These are phyloP conservation scores for Skeletonema marinoi DNA, from an alignment of 108 stramenopile species.

Conservation along the genomic window DNA sequence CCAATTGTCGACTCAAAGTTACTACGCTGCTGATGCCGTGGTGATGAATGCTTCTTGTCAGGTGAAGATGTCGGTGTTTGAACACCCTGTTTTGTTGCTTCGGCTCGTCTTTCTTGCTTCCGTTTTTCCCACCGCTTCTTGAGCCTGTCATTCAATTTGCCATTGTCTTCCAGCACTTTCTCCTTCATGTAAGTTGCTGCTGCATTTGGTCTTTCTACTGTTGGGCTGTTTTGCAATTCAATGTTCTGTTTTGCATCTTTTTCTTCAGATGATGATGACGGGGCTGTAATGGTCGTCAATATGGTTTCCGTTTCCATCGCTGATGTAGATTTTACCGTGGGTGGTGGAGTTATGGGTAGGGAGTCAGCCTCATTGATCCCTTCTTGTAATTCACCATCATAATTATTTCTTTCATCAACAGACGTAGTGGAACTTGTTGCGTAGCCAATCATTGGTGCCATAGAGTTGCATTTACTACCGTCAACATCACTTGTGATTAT, in stretches of 20 bases:
- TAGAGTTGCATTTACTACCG: constrained; percentile 1
- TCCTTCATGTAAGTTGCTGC: not conserved
- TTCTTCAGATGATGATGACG: not conserved
- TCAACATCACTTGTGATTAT: not conserved
- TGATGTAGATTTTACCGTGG: not conserved
- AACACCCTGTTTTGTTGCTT: not conserved
- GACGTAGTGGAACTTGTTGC: not conserved
- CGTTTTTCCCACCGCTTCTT: constrained; percentile 23
- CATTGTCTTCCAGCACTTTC: constrained; percentile 7
- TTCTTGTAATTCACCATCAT: not conserved
- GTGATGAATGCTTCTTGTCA: not conserved
- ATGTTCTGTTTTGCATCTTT: not conserved
- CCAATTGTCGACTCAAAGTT: not conserved
- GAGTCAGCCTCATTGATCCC: not conserved
- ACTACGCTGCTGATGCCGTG: not conserved
- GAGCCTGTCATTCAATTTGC: constrained; percentile 19
- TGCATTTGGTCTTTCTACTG: not conserved
- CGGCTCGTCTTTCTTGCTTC: not conserved
- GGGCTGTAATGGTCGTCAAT: not conserved
- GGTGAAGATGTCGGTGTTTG: not conserved
- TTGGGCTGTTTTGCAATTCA: not conserved
- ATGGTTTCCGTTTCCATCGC: not conserved
- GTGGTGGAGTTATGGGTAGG: not conserved
- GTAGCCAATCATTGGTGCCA: not conserved
- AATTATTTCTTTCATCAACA: not conserved